Evolutionary conservation across 257 asterid genomes (phyloP).

Genomic region (Primulina tabacum): DNA sequence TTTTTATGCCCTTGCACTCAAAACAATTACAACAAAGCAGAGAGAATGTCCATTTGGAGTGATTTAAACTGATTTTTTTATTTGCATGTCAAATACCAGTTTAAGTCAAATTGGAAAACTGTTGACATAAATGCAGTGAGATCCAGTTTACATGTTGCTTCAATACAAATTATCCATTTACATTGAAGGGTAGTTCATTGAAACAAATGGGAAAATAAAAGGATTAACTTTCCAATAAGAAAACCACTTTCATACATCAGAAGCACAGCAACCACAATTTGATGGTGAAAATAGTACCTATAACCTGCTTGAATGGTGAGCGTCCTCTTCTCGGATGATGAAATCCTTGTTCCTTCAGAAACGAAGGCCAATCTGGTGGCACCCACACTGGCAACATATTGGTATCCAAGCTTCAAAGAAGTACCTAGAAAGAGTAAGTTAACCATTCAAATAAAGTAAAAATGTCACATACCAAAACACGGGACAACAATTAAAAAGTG

Average conservation of each 20-base stretch:
- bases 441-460: slow-evolving; percentile 7
- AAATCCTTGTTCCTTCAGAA: slow-evolving; percentile 34
- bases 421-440: slow-evolving; percentile 32
- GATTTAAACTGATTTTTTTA: neutral
- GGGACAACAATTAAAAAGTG: neutral
- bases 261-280: neutral
- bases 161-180: neutral
- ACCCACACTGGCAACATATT: slow-evolving; percentile 20
- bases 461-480: neutral
- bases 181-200: neutral
- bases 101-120: neutral
- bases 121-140: neutral
- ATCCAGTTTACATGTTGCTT: neutral
- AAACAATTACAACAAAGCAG: neutral
- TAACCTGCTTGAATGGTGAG: slow-evolving; percentile 55
- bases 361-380: slow-evolving; percentile 51
- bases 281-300: slow-evolving; percentile 39
- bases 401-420: slow-evolving; percentile 40
- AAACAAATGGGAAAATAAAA: neutral
- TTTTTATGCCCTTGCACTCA: neutral
- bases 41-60: neutral
- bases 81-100: neutral
- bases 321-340: slow-evolving; percentile 35
- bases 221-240: neutral
- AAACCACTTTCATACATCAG: neutral